These are phyloP conservation scores for Phytophthora pistaciae DNA, from an alignment of 352 stramenopile genomes.

Conservation along the genomic window DNA sequence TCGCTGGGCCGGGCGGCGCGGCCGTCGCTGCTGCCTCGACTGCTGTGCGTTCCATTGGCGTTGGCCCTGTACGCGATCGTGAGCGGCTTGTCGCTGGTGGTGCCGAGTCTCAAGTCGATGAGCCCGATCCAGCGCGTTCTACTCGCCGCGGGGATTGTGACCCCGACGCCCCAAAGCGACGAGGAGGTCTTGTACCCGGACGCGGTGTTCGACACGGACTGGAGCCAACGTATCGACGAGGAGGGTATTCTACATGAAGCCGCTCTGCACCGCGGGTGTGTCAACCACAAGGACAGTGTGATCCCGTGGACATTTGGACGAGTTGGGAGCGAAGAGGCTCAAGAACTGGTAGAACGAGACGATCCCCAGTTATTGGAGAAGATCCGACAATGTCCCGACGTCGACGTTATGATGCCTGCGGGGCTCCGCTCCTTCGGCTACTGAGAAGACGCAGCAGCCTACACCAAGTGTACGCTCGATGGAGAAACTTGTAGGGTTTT, in stretches of 20 bases:
- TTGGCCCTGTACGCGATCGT: slow-evolving; percentile 21
- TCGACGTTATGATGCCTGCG: slow-evolving; percentile 70
- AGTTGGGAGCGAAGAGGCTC: slow-evolving; percentile 9
- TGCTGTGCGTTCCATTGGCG: slow-evolving; percentile 17
- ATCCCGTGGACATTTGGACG: slow-evolving; percentile 41
- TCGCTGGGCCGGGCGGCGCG: background rate
- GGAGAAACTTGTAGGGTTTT: too few relatives aligned
- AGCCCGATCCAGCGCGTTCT: background rate
- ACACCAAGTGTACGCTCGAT: slow-evolving; percentile 63
- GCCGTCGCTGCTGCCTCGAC: slow-evolving; percentile 7
- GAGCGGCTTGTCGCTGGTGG: slow-evolving; percentile 14
- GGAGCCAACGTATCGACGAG: slow-evolving; percentile 33
- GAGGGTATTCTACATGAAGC: slow-evolving; percentile 54
- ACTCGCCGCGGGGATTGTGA: too few relatives aligned
- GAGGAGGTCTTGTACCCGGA: slow-evolving; percentile 35
- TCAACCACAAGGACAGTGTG: slow-evolving; percentile 45
- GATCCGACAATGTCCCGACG: slow-evolving; percentile 58
- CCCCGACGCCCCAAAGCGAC: too few relatives aligned
- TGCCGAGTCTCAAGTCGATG: background rate
- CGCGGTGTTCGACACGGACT: slow-evolving; percentile 39
- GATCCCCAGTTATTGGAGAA: slow-evolving; percentile 55
- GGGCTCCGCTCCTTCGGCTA: slow-evolving; percentile 65
- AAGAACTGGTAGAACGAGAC: slow-evolving; percentile 40
- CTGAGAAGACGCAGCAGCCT: slow-evolving; percentile 74
- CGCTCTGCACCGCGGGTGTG: slow-evolving; percentile 46